Conservation (phyloP, 805 yeast species). For the Tetrapisispora phaffii region DNA sequence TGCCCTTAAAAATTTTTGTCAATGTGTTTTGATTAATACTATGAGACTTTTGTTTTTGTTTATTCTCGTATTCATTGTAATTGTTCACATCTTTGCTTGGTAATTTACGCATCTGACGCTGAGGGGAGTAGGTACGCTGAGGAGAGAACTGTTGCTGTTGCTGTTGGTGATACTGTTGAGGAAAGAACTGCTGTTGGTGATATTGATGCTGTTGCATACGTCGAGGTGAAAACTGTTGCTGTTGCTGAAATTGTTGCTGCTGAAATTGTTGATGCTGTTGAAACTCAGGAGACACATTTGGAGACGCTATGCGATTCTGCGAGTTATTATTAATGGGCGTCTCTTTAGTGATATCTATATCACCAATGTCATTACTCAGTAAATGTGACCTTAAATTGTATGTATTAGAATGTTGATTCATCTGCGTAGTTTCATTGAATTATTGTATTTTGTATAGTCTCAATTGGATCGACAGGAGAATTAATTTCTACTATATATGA, state of each 20-base stretch:
- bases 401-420: conserved; percentile 6
- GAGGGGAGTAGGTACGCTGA: too few species aligned
- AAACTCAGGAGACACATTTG: neutral
- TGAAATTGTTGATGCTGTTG: conserved; percentile 4
- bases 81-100: neutral
- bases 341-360: conserved; percentile 38
- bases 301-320: neutral
- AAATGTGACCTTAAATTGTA: conserved; percentile 29
- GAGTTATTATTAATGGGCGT: conserved; percentile 22
- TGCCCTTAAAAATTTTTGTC: conserved; percentile 19
- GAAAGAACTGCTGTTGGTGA: conserved; percentile 7
- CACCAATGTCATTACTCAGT: conserved; percentile 33
- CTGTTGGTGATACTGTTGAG: conserved; percentile 5
- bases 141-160: conserved; percentile 9
- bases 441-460: too few species aligned
- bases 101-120: neutral
- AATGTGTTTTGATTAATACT: conserved; percentile 15
- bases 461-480: too few species aligned
- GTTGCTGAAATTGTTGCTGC: conserved; percentile 6
- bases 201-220: conserved; percentile 3
- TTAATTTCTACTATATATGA: too few species aligned
- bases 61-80: neutral
- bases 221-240: conserved; percentile 4
- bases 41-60: neutral
- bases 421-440: neutral